phyloP scores from a whole-genome alignment of 768 basidiomycete species.

The Tephrocybe sp. region DNA sequence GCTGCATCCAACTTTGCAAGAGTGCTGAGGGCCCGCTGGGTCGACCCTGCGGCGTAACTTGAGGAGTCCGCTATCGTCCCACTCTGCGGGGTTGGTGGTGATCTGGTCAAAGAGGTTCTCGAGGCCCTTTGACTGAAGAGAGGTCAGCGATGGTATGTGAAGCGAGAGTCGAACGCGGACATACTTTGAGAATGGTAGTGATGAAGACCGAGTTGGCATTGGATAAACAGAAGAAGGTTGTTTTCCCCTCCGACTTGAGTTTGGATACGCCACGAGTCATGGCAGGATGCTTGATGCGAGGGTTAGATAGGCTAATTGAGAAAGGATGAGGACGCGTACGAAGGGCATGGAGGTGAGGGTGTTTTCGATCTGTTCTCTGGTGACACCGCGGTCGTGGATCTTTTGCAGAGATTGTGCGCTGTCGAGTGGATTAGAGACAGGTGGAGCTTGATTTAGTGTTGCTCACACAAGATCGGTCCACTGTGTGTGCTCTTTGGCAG shows the following conservation, averaged over 20 bases:
- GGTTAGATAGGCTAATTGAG: not conserved
- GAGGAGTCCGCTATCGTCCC: constrained; percentile 68
- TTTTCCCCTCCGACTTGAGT: constrained; percentile 63
- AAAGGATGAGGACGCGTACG: constrained; percentile 46
- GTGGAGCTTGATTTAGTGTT: not conserved
- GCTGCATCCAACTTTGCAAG: constrained; percentile 84
- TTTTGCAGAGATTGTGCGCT: constrained; percentile 73
- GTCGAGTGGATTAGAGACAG: constrained; percentile 6
- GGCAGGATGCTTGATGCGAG: constrained; percentile 79
- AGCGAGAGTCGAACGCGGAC: constrained; percentile 5
- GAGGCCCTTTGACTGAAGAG: constrained; percentile 75
- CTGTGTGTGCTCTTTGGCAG: constrained; percentile 58
- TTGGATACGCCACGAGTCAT: constrained; percentile 87
- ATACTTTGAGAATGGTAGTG: constrained; percentile 79
- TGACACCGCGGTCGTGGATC: constrained; percentile 66
- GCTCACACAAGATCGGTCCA: constrained; percentile 96
- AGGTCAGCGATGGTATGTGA: not conserved
- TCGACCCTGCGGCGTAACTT: constrained; percentile 74
- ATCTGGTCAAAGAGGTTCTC: constrained; percentile 74
- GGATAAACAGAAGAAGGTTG: constrained; percentile 87
- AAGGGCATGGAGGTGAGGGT: constrained; percentile 84
- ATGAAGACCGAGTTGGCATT: constrained; percentile 95
- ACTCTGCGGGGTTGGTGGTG: constrained; percentile 90
- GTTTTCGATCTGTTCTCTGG: constrained; percentile 70
- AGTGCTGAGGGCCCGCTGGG: constrained; percentile 75